Conservation (phyloP, 2,329 filamentous ascomycete genomes). For the Ceratocystis albifundus region DNA sequence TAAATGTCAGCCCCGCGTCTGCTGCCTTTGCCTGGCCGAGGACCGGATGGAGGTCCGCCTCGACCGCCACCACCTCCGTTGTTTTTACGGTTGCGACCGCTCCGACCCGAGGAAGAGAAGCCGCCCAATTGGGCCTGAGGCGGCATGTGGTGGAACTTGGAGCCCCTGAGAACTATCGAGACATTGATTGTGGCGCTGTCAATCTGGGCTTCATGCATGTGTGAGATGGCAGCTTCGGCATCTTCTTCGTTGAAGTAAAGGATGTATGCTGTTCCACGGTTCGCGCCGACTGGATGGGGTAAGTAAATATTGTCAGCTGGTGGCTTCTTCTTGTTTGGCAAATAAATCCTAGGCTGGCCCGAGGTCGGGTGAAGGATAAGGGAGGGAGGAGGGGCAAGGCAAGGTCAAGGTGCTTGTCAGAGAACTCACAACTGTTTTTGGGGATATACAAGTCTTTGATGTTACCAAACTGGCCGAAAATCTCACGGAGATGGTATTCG, state of each 20-base stretch:
- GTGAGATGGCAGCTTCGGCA: conserved; percentile 77
- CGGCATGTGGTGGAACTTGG: conserved; percentile 39
- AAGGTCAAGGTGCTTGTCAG: background rate
- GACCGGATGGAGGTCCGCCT: background rate
- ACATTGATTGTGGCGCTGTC: conserved; percentile 76
- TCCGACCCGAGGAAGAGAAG: conserved; percentile 22
- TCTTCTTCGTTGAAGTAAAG: conserved; percentile 65
- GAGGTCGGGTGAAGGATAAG: background rate
- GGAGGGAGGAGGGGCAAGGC: too few species aligned
- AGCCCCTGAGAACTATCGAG: conserved; percentile 52
- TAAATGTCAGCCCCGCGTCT: conserved; percentile 9
- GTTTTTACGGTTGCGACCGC: conserved; percentile 13
- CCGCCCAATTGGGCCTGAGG: conserved; percentile 44
- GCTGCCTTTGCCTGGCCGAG: background rate
- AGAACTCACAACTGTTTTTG: conserved; percentile 65
- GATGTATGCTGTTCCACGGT: conserved; percentile 88
- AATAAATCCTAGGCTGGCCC: background rate
- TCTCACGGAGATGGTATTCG: conserved; percentile 75
- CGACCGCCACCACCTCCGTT: conserved; percentile 26
- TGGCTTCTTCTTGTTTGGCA: background rate
- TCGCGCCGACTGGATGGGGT: conserved; percentile 56
- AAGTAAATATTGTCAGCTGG: background rate
- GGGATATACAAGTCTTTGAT: conserved; percentile 85
- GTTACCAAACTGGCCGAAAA: conserved; percentile 77
- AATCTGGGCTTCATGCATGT: conserved; percentile 96